phyloP scores from a whole-genome alignment of 192 early-diverging fungal genomes.

The Lobulomyces angularis region DNA sequence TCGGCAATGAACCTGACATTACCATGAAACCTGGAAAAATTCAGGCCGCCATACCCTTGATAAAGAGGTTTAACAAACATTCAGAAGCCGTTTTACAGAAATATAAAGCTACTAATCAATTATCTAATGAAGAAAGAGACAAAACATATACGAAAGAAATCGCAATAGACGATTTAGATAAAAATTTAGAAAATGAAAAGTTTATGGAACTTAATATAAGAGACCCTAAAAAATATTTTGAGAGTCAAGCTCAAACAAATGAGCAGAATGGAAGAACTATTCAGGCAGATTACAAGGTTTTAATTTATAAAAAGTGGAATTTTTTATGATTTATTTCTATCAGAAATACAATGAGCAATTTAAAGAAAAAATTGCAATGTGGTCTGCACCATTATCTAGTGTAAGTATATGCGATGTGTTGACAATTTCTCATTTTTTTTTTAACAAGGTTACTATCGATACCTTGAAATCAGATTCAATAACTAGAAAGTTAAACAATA shows the following conservation, averaged over 20 bases:
- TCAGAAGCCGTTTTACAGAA: slow-evolving; percentile 64
- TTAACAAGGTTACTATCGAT: too few species aligned
- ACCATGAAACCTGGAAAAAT: slow-evolving; percentile 62
- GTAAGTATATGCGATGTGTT: too few species aligned
- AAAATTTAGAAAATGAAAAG: slow-evolving; percentile 25
- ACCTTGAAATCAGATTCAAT: too few species aligned
- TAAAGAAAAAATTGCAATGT: too few species aligned
- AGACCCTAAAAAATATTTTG: slow-evolving; percentile 64
- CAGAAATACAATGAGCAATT: too few species aligned
- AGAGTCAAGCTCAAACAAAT: slow-evolving; percentile 42
- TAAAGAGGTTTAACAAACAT: slow-evolving; percentile 81
- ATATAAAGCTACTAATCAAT: slow-evolving; percentile 14
- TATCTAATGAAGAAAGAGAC: slow-evolving; percentile 20
- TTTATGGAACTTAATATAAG: slow-evolving; percentile 56
- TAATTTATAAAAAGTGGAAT: too few species aligned
- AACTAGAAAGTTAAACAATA: too few species aligned
- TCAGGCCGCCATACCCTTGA: slow-evolving; percentile 57
- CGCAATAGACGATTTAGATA: slow-evolving; percentile 55
- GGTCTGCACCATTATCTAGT: too few species aligned
- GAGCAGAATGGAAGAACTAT: too few species aligned
- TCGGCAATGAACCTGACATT: slow-evolving; percentile 65
- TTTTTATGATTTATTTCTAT: too few species aligned
- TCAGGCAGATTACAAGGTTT: too few species aligned
- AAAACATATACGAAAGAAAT: slow-evolving; percentile 31
- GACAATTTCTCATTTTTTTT: too few species aligned